Percentiles rank a stretch among this genome's conserved stretches.
phyloP scores from a whole-genome alignment of 805 yeast species.

The Kuraishia hungarica region DNA sequence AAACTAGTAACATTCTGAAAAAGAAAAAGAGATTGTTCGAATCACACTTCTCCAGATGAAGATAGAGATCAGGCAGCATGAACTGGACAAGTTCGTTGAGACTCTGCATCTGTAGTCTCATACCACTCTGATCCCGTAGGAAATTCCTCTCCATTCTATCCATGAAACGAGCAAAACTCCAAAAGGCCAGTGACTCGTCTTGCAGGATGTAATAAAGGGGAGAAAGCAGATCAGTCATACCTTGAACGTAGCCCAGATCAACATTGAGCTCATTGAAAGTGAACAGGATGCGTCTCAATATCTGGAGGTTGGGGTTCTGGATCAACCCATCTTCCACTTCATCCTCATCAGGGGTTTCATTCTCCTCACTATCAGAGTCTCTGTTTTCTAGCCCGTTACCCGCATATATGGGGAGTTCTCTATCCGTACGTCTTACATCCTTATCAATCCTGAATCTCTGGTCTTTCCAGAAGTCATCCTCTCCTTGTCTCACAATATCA shows the following conservation, averaged over 20 bases:
- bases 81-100: constrained; percentile 81
- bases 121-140: constrained; percentile 85
- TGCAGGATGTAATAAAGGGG: constrained; percentile 62
- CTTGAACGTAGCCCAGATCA: constrained; percentile 92
- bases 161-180: constrained; percentile 87
- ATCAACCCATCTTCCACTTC: constrained; percentile 57
- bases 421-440: constrained; percentile 87
- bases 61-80: constrained; percentile 77
- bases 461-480: constrained; percentile 75
- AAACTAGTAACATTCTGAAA: constrained; percentile 88
- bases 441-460: constrained; percentile 87
- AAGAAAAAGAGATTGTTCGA: constrained; percentile 87
- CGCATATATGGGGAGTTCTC: constrained; percentile 59
- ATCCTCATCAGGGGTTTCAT: constrained; percentile 23
- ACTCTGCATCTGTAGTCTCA: constrained; percentile 79
- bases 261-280: constrained; percentile 81
- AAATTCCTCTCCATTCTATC: constrained; percentile 93
- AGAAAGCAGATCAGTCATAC: constrained; percentile 90
- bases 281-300: constrained; percentile 67
- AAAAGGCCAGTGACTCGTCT: constrained; percentile 77
- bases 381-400: constrained; percentile 30
- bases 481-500: constrained; percentile 37
- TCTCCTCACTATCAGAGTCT: constrained; percentile 26
- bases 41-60: constrained; percentile 81
- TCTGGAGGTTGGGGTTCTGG: constrained; percentile 64